Percentiles rank a stretch among this genome's conserved stretches.
These are phyloP conservation scores for Tricholoma sp. DNA, from an alignment of 768 basidiomycete species.

Conservation along the genomic window DNA sequence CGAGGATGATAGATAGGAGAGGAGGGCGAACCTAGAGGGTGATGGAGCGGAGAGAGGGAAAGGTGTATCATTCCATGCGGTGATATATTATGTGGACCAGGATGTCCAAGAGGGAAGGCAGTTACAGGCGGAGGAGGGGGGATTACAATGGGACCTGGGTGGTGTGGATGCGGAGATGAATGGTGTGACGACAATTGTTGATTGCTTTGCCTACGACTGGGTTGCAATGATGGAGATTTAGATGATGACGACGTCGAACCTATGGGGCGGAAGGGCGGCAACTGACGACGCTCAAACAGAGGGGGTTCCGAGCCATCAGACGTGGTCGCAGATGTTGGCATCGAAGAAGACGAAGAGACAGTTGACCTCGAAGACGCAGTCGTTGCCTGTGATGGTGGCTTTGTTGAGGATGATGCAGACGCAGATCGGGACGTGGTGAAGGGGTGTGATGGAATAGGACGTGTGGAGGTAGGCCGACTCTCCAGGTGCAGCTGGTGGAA, in stretches of 20 bases:
- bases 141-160: conserved; percentile 66
- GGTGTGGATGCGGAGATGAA: conserved; percentile 30
- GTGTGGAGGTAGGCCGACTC: conserved; percentile 5
- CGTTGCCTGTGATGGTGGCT: conserved; percentile 5
- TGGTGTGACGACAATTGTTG: conserved; percentile 10
- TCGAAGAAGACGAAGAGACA: conserved; percentile 11
- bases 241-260: not conserved
- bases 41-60: conserved; percentile 27
- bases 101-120: conserved; percentile 27
- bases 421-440: conserved; percentile 10
- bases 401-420: conserved; percentile 15
- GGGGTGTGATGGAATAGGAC: not conserved
- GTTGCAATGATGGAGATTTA: not conserved
- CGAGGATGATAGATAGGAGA: conserved; percentile 37
- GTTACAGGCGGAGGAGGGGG: conserved; percentile 51
- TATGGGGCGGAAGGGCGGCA: not conserved
- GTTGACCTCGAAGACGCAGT: conserved; percentile 7
- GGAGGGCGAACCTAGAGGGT: conserved; percentile 23
- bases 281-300: not conserved
- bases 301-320: conserved; percentile 10
- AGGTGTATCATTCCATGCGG: conserved; percentile 20
- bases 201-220: conserved; percentile 6
- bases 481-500: conserved; percentile 8
- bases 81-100: conserved; percentile 12
- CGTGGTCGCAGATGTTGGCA: conserved; percentile 9